These are phyloP conservation scores for Leptomonas pyrrhocoris DNA, from an alignment of 208 protist species.

Conservation along the genomic window DNA sequence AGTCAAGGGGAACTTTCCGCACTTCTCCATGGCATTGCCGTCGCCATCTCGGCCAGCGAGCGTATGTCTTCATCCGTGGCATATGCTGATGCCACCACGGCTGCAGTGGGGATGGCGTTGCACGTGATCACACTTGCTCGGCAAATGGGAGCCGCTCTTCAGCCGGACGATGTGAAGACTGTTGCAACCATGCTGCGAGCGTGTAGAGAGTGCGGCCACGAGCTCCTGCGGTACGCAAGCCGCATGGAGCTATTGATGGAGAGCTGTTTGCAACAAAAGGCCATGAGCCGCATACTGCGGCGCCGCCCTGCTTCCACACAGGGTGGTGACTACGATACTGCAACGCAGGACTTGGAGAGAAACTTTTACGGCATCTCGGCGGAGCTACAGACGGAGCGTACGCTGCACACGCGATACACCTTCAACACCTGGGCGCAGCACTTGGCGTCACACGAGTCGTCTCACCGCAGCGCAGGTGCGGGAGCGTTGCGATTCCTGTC, in stretches of 20 bases:
- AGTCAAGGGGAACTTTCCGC: constrained; percentile 36
- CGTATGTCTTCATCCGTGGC: constrained; percentile 19
- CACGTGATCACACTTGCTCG: constrained; percentile 69
- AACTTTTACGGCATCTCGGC: constrained; percentile 53
- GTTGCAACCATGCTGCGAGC: constrained; percentile 63
- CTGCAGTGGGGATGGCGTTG: constrained; percentile 55
- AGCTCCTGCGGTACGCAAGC: constrained; percentile 40
- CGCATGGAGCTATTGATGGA: constrained; percentile 73
- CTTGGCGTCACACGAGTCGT: constrained; percentile 23
- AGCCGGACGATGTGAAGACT: constrained; percentile 43
- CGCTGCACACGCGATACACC: constrained; percentile 56
- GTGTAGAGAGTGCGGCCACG: constrained; percentile 58
- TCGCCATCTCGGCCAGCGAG: constrained; percentile 25
- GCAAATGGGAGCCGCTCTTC: constrained; percentile 57
- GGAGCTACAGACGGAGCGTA: constrained; percentile 49
- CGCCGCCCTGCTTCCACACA: constrained; percentile 14
- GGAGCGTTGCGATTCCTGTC: constrained; percentile 45
- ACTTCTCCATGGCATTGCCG: constrained; percentile 32
- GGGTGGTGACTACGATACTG: constrained; percentile 5
- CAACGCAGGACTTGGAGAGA: constrained; percentile 2
- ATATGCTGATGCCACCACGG: constrained; percentile 47
- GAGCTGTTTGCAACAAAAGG: constrained; percentile 52
- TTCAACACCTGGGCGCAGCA: constrained; percentile 65
- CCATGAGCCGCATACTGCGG: constrained; percentile 49
- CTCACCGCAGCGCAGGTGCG: constrained; percentile 36